A percentile compares a stretch with the other conserved stretches of the same genome.
Conservation (phyloP, 768 basidiomycete species). For the Tulasnella sp. region DNA sequence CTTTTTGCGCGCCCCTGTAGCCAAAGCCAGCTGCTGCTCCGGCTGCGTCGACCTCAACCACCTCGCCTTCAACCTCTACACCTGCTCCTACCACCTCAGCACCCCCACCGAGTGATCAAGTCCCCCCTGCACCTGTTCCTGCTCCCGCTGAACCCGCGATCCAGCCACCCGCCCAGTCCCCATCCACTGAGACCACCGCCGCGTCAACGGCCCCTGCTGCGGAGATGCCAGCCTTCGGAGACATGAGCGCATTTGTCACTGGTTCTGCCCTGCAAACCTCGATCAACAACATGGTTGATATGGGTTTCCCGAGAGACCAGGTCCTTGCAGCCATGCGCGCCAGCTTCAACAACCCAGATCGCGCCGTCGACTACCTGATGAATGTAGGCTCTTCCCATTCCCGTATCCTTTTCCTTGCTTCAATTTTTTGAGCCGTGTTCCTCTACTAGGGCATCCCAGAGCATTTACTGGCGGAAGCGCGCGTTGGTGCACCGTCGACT, state of each 20-base stretch:
- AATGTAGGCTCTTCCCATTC: slow-evolving; percentile 50
- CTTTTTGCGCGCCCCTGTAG: not conserved
- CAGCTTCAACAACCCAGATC: slow-evolving; percentile 94
- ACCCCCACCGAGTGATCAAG: slow-evolving; percentile 31
- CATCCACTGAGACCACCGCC: slow-evolving; percentile 37
- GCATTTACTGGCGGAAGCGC: slow-evolving; percentile 54
- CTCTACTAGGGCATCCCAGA: slow-evolving; percentile 68
- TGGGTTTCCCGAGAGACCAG: slow-evolving; percentile 88
- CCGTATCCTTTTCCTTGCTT: slow-evolving; percentile 7
- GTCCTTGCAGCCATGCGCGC: slow-evolving; percentile 83
- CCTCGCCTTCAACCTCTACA: slow-evolving; percentile 37
- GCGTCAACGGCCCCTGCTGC: slow-evolving; percentile 34
- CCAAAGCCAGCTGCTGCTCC: slow-evolving; percentile 30
- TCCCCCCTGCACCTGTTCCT: slow-evolving; percentile 18
- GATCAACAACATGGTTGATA: slow-evolving; percentile 80
- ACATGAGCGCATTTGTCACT: slow-evolving; percentile 61
- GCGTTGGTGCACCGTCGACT: not conserved
- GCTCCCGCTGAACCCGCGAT: slow-evolving; percentile 32
- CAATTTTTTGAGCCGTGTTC: slow-evolving; percentile 2
- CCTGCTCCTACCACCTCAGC: slow-evolving; percentile 37
- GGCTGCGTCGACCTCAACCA: slow-evolving; percentile 20
- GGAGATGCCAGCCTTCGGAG: slow-evolving; percentile 41
- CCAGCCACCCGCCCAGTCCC: slow-evolving; percentile 32
- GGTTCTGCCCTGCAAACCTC: slow-evolving; percentile 72
- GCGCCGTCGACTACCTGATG: slow-evolving; percentile 98